Conservation (phyloP, 2,329 filamentous ascomycete species). For the Fusarium sp. region DNA sequence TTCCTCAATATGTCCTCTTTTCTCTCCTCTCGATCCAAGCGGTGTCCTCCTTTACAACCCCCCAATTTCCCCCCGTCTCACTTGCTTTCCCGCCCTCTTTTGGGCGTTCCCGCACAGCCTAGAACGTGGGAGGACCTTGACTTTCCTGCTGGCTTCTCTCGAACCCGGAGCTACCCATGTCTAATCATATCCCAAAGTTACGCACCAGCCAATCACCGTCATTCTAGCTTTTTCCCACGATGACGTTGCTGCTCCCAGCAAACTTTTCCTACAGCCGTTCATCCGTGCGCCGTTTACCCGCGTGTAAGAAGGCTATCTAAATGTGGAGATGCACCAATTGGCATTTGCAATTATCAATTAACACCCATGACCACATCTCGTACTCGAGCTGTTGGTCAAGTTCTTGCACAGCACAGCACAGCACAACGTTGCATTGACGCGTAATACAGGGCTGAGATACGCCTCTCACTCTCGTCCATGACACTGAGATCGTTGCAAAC, state of each 20-base stretch:
- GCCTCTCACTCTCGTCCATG: neutral
- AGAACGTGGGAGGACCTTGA: conserved; percentile 1
- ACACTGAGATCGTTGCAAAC: neutral
- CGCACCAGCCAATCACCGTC: conserved; percentile 12
- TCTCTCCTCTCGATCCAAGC: neutral
- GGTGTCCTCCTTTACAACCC: neutral
- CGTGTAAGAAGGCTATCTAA: conserved; percentile 8
- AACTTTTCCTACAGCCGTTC: conserved; percentile 21
- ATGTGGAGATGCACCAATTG: neutral
- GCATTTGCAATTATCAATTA: conserved; percentile 4
- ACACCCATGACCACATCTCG: conserved; percentile 1
- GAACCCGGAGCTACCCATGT: neutral
- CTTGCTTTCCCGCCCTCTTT: neutral
- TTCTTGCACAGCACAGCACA: neutral
- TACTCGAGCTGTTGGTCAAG: neutral
- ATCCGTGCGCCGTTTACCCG: conserved; percentile 26
- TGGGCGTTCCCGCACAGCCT: neutral
- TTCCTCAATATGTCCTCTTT: neutral
- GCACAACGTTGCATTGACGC: conserved; percentile 1
- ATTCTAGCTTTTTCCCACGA: neutral
- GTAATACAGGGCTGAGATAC: conserved; percentile 25
- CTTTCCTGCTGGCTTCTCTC: neutral
- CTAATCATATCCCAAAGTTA: conserved; percentile 6
- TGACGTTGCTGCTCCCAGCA: conserved; percentile 12
- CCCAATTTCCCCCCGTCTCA: neutral